Base-by-base conservation (phyloP, 169 alveolate genomes). In the Cytauxzoon felis region DNA sequence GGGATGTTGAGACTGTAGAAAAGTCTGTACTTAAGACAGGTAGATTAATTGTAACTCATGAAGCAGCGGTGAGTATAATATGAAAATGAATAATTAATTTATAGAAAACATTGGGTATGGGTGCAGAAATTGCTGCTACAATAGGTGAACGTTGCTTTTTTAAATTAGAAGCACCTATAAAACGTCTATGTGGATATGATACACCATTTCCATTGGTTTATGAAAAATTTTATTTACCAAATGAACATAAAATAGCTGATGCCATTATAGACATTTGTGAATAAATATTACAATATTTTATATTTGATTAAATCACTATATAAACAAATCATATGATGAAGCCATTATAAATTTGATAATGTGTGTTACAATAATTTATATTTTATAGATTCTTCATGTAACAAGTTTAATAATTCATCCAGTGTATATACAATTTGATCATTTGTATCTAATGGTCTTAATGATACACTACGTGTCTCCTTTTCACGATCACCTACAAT, bases 401-500 rank as follows among this genome's bases (percentile, higher is more conserved):
- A 64, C 47, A 27, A 83, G 73, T 24, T 78, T 56, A 9, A 66
- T 21, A 89, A 38, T 24, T 83, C 87, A 53, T 87, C 82, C 11
- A 89, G 48, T 7, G 92, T 64, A 29, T 79, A 65, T 5, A 71
- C 70, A 32, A 80, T 80, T 30, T 89, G 92, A 51, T 63, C 89
- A 42, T 68, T 84, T 29, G 89, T 43, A 43, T 91, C 97, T 34
- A 95, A 70, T 29, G 89, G 76, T n/a, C 97, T 78, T 64, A 93
- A 65, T 0, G 97, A 89, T 11, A 93, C 93, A 1, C 93, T 90
- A 50, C 57, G 49, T 24, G 88, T 86, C 21, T 70, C 75, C 27
- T 70, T 90, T 78, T 98, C 99, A 76, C 97, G 90, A 78, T 96
- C 98, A 13, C 99, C 99, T 33, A 95, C 95, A 32, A 96, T 98